Percentiles rank a stretch among this genome's conserved stretches.
Conservation (phyloP, 129 eudicot genomes). For the Escallonia herrerae region DNA sequence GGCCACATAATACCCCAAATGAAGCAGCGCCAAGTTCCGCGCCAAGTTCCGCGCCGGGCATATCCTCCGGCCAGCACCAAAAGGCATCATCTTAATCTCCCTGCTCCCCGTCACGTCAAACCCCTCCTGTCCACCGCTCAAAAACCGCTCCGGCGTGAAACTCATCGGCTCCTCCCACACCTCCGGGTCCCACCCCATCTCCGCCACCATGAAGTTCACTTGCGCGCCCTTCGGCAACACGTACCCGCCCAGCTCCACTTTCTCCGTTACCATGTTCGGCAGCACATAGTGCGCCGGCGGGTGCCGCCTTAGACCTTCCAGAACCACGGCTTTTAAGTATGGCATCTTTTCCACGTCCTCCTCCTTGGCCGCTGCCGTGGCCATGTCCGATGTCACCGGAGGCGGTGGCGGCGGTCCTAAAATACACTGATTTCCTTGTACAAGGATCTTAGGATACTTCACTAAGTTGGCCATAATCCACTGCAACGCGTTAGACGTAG, state of each 20-base stretch:
- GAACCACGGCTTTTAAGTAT: background rate
- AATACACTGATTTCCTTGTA: background rate
- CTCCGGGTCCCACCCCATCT: background rate
- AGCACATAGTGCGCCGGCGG: too few species aligned
- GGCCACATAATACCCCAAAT: slow-evolving; percentile 19
- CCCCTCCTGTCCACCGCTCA: background rate
- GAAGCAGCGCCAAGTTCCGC: too few species aligned
- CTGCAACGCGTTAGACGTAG: slow-evolving; percentile 55
- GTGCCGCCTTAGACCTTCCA: too few species aligned
- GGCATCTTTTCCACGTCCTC: slow-evolving; percentile 26
- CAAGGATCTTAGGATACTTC: slow-evolving; percentile 25
- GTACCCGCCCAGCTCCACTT: too few species aligned
- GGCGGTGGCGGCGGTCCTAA: background rate
- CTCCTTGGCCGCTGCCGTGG: background rate
- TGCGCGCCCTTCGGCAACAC: too few species aligned
- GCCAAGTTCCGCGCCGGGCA: too few species aligned
- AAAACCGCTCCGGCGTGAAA: too few species aligned
- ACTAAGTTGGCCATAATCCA: slow-evolving; percentile 79
- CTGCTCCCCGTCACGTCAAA: slow-evolving; percentile 25
- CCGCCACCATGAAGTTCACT: too few species aligned
- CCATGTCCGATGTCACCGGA: too few species aligned
- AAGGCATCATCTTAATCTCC: slow-evolving; percentile 39
- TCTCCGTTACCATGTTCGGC: too few species aligned
- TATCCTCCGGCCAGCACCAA: background rate
- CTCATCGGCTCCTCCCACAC: slow-evolving; percentile 25